Conservation (phyloP, 768 basidiomycete species). For the Mrakia gelida region DNA sequence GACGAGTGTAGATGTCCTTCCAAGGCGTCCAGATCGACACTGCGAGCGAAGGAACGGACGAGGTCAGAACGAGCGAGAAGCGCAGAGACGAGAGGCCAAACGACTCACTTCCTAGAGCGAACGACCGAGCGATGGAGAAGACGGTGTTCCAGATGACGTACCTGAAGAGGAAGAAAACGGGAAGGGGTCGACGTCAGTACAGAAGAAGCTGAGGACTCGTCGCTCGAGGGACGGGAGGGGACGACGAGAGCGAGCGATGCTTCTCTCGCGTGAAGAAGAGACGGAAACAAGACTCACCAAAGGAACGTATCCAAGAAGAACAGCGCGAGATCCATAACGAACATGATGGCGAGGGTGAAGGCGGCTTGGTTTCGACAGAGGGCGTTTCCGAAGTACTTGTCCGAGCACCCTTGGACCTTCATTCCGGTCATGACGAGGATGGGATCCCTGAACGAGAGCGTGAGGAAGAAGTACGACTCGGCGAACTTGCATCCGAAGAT, state of each 20-base stretch:
- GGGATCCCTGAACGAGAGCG: slow-evolving; percentile 86
- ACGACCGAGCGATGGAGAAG: slow-evolving; percentile 72
- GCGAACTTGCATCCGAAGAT: slow-evolving; percentile 94
- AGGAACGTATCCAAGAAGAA: slow-evolving; percentile 99
- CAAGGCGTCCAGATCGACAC: slow-evolving; percentile 95
- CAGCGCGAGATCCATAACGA: slow-evolving; percentile 91
- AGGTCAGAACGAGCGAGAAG: neutral
- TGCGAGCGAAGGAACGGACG: neutral
- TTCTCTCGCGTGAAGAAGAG: neutral
- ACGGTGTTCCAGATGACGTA: slow-evolving; percentile 35
- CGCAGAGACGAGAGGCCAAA: neutral
- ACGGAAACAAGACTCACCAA: slow-evolving; percentile 71
- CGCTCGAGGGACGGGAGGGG: neutral
- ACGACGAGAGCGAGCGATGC: too few species aligned
- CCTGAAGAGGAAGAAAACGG: neutral
- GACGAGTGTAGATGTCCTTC: slow-evolving; percentile 91
- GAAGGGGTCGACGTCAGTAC: too few species aligned
- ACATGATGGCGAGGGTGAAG: slow-evolving; percentile 96
- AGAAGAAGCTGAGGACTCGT: neutral
- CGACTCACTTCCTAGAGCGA: slow-evolving; percentile 61
- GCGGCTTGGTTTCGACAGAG: slow-evolving; percentile 91
- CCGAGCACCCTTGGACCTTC: slow-evolving; percentile 85
- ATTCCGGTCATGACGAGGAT: slow-evolving; percentile 93
- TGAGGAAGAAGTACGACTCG: slow-evolving; percentile 98
- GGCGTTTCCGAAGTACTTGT: slow-evolving; percentile 74